Conservation (phyloP, 345 rosid genomes). For the Eutrema japonicum region DNA sequence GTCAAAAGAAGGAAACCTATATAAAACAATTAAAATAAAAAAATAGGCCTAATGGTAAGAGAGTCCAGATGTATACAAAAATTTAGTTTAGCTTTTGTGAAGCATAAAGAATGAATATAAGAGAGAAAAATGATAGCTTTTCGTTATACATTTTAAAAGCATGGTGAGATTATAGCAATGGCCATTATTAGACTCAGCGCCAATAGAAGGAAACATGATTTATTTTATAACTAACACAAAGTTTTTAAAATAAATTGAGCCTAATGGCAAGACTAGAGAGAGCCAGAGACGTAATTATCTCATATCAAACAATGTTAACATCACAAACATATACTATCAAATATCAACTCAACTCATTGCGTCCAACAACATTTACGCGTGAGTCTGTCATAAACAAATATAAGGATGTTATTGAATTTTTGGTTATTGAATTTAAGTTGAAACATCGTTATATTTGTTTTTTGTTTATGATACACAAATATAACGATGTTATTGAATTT, state of each 20-base stretch:
- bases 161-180: background rate
- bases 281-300: background rate
- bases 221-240: background rate
- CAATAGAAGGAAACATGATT: background rate
- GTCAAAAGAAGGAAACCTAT: background rate
- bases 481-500: no score
- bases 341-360: constrained; percentile 1
- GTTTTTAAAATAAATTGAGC: background rate
- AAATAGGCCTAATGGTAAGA: background rate
- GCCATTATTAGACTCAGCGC: background rate
- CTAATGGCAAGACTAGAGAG: background rate
- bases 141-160: background rate
- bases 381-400: background rate
- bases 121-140: background rate
- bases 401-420: background rate
- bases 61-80: background rate
- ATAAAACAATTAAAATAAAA: background rate
- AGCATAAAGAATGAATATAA: background rate
- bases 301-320: constrained; percentile 27
- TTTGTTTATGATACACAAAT: no score
- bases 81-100: background rate
- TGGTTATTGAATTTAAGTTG: no score
- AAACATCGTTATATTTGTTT: no score
- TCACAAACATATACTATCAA: constrained; percentile 6
- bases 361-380: background rate